A percentile compares a stretch with the other conserved stretches of the same genome.
Evolutionary conservation across 371 early-diverging fungal genomes (phyloP).

Genomic region (Lichtheimia ramosa): DNA sequence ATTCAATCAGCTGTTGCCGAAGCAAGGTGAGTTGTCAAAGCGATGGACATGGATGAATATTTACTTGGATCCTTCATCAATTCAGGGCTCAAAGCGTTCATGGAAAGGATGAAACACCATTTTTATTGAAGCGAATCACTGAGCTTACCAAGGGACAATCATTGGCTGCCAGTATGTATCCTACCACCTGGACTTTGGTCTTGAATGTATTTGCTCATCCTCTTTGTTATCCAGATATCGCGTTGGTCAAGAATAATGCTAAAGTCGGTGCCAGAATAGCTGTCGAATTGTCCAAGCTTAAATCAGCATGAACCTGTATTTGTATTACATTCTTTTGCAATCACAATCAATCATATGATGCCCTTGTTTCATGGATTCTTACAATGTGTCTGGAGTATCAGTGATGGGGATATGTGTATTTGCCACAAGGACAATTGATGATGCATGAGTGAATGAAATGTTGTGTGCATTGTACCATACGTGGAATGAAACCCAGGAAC

Average conservation of each 20-base stretch:
- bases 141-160: slow-evolving; percentile 82
- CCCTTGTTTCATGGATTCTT: too few relatives aligned
- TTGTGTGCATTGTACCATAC: too few relatives aligned
- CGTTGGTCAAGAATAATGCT: slow-evolving; percentile 90
- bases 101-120: slow-evolving; percentile 93
- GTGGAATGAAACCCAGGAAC: too few relatives aligned
- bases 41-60: too few relatives aligned
- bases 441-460: too few relatives aligned
- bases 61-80: not conserved
- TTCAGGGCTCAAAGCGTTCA: slow-evolving; percentile 51
- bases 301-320: too few relatives aligned
- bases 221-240: slow-evolving; percentile 65
- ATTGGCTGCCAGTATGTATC: slow-evolving; percentile 71
- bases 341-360: too few relatives aligned
- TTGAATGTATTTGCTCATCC: not conserved
- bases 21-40: slow-evolving; percentile 41
- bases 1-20: slow-evolving; percentile 73
- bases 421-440: too few relatives aligned
- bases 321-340: too few relatives aligned
- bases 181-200: not conserved
- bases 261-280: slow-evolving; percentile 80
- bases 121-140: slow-evolving; percentile 77
- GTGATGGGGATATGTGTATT: too few relatives aligned
- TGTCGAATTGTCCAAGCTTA: slow-evolving; percentile 33
- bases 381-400: too few relatives aligned